Evolutionary conservation across 805 yeast species (phyloP).

Genomic region (Saccharomyces mikatae): DNA sequence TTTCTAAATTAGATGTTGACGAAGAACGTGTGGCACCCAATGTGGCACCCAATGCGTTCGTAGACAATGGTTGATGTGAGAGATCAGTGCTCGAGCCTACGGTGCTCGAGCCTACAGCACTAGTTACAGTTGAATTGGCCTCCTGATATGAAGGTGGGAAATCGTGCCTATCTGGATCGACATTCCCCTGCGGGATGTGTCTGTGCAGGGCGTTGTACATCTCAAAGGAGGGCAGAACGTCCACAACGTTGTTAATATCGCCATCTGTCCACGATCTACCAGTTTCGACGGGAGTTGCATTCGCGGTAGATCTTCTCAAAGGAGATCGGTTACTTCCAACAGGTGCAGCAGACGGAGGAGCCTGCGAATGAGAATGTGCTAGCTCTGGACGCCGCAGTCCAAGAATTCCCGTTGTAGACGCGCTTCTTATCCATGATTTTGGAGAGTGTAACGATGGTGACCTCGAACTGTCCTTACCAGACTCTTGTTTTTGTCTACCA

Average conservation of each 20-base stretch:
- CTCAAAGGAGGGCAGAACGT: conserved; percentile 23
- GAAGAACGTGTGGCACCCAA: neutral
- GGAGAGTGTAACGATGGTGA: neutral
- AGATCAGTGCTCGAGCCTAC: neutral
- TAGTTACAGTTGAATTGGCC: neutral
- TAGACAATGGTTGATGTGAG: neutral
- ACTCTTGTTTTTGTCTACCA: neutral
- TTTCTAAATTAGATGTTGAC: neutral
- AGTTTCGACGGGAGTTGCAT: neutral
- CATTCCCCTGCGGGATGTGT: conserved; percentile 19
- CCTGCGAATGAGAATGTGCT: neutral
- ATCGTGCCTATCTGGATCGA: conserved; percentile 14
- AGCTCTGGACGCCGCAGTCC: neutral
- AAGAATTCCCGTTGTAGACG: neutral
- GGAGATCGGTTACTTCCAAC: neutral
- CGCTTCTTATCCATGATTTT: neutral
- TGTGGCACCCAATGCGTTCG: neutral
- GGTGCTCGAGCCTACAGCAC: neutral
- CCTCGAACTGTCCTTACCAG: neutral
- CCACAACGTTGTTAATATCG: conserved; percentile 8
- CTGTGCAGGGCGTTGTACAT: conserved; percentile 23
- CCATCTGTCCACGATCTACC: neutral
- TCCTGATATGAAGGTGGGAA: conserved; percentile 13
- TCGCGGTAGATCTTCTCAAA: neutral
- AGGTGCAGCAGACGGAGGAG: neutral